phyloP scores from a whole-genome alignment of 768 basidiomycete species.

The Polyporus arcularius region DNA sequence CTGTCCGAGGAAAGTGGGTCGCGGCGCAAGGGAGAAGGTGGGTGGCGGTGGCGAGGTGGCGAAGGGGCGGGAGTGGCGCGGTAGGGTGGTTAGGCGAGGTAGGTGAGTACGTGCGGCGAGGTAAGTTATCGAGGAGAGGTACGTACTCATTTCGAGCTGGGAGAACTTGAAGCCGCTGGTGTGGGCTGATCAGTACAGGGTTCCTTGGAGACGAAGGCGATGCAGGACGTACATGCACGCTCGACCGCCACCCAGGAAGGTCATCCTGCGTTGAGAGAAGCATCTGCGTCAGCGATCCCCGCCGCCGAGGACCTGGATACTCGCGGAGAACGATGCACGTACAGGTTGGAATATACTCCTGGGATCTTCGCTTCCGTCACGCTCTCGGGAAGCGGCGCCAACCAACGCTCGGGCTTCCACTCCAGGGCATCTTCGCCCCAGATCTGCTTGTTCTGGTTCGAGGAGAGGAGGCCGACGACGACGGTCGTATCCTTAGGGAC shows the following conservation, averaged over 20 bases:
- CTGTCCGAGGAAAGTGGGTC: not conserved
- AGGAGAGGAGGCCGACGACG: conserved; percentile 37
- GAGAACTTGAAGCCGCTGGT: conserved; percentile 24
- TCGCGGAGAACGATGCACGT: not conserved
- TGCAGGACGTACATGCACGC: conserved; percentile 33
- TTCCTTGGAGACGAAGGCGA: not conserved
- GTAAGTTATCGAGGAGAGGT: not conserved
- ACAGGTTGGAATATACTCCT: conserved; percentile 22
- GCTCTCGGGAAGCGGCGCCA: conserved; percentile 20
- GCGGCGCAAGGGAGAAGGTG: too few species aligned
- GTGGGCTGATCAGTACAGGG: not conserved
- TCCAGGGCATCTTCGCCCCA: conserved; percentile 47
- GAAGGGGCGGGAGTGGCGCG: too few species aligned
- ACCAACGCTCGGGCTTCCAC: conserved; percentile 48
- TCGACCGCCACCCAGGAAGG: conserved; percentile 29
- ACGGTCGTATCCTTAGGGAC: conserved; percentile 42
- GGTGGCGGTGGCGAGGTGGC: not conserved
- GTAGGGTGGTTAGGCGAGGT: not conserved
- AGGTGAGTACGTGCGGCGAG: not conserved
- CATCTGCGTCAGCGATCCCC: not conserved
- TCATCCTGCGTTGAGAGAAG: conserved; percentile 22
- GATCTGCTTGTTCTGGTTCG: conserved; percentile 41
- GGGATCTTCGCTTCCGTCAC: conserved; percentile 16
- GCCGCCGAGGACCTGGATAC: too few species aligned
- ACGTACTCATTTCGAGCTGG: conserved; percentile 23